phyloP scores from a whole-genome alignment of 1,139 yeast genomes.

The Suhomyces ambrosiae region DNA sequence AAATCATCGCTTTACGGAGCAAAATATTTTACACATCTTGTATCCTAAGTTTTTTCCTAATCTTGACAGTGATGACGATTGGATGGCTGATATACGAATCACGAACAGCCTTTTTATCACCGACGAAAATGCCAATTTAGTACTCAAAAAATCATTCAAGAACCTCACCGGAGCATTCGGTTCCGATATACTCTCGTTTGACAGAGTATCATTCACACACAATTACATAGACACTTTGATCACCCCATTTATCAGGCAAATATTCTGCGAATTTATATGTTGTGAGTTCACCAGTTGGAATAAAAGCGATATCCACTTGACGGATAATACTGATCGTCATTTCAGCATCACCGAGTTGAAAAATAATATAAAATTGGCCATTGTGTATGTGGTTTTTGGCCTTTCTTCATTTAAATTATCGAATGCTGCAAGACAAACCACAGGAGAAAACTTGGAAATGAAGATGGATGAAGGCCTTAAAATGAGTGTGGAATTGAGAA shows the following conservation, averaged over 20 bases:
- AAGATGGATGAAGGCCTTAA: slow-evolving; percentile 30
- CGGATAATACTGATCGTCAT: slow-evolving; percentile 12
- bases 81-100: slow-evolving; percentile 33
- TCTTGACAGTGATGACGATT: slow-evolving; percentile 47
- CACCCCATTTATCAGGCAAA: slow-evolving; percentile 32
- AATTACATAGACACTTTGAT: slow-evolving; percentile 37
- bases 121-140: slow-evolving; percentile 15
- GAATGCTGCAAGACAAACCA: slow-evolving; percentile 13
- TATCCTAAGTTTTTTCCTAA: slow-evolving; percentile 52
- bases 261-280: slow-evolving; percentile 36
- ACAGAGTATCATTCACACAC: slow-evolving; percentile 21
- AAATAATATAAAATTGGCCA: slow-evolving; percentile 27
- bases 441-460: slow-evolving; percentile 17
- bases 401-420: slow-evolving; percentile 30
- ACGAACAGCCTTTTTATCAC: slow-evolving; percentile 18
- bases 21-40: slow-evolving; percentile 48
- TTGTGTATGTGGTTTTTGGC: slow-evolving; percentile 31
- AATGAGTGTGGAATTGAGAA: slow-evolving; percentile 41
- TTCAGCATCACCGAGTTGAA: slow-evolving; percentile 15
- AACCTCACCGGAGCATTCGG: slow-evolving; percentile 22
- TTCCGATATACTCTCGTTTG: slow-evolving; percentile 27
- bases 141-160: slow-evolving; percentile 24
- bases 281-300: slow-evolving; percentile 25
- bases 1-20: slow-evolving; percentile 40
- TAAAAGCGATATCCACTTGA: slow-evolving; percentile 8